Evolutionary conservation across 805 yeast species (phyloP).

Genomic region (Wickerhamiella sergipiensis): DNA sequence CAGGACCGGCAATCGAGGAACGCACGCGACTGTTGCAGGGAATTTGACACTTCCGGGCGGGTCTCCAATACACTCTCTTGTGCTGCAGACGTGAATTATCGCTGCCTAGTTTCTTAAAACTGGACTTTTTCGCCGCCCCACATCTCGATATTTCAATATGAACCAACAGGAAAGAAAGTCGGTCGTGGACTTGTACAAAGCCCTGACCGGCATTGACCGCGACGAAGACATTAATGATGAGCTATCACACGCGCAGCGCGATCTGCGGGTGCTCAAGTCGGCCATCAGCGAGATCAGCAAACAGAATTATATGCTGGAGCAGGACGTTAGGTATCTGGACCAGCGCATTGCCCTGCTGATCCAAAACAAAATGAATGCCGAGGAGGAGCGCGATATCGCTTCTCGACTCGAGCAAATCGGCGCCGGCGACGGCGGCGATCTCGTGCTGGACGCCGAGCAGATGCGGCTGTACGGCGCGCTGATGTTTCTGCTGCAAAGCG

Average conservation of each 20-base stretch:
- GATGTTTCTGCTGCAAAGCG: slow-evolving; percentile 26
- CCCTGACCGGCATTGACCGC: slow-evolving; percentile 24
- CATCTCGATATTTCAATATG: background rate
- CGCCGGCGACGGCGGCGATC: slow-evolving; percentile 6
- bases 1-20: background rate
- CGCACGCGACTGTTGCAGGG: background rate
- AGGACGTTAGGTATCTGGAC: slow-evolving; percentile 27
- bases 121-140: background rate
- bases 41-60: background rate
- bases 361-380: slow-evolving; percentile 26
- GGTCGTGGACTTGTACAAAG: slow-evolving; percentile 24
- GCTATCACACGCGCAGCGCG: slow-evolving; percentile 23
- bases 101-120: background rate
- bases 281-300: slow-evolving; percentile 26
- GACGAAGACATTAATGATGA: slow-evolving; percentile 26
- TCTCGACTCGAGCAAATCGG: slow-evolving; percentile 17
- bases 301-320: slow-evolving; percentile 26
- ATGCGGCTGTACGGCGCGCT: background rate
- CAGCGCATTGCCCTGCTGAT: slow-evolving; percentile 27
- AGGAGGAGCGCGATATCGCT: slow-evolving; percentile 26
- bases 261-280: slow-evolving; percentile 22
- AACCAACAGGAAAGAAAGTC: slow-evolving; percentile 20
- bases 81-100: background rate
- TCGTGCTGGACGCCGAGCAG: background rate
- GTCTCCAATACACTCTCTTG: background rate